Evolutionary conservation across 495 filamentous ascomycete species (phyloP).

Genomic region (Lasiosphaeriaceae sp.): DNA sequence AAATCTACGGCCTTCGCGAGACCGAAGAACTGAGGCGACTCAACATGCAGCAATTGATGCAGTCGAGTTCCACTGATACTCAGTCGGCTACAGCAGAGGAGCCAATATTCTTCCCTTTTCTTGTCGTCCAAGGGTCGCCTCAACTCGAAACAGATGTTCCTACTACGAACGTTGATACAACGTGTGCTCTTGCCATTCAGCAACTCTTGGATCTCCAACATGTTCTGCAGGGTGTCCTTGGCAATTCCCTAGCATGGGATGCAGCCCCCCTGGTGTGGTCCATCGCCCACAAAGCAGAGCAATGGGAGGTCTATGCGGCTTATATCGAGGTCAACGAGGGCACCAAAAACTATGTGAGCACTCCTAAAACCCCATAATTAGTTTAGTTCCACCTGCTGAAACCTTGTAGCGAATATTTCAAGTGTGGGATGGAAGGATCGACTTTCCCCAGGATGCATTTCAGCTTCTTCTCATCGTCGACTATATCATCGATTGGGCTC

Average conservation of each 20-base stretch:
- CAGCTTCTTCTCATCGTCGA: constrained; percentile 33
- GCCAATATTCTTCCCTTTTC: neutral
- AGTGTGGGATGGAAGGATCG: constrained; percentile 5
- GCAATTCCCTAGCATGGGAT: neutral
- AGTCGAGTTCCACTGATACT: neutral
- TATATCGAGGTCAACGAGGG: neutral
- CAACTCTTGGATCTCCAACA: neutral
- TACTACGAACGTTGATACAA: neutral
- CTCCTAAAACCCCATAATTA: neutral
- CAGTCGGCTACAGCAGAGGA: neutral
- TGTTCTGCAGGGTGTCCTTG: neutral
- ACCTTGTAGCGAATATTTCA: neutral
- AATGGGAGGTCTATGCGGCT: neutral
- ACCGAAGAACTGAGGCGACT: neutral
- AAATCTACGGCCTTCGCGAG: neutral
- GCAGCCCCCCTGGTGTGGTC: neutral
- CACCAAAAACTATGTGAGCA: neutral
- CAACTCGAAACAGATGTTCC: neutral
- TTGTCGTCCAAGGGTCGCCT: neutral
- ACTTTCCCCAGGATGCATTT: constrained; percentile 20
- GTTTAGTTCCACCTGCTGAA: neutral
- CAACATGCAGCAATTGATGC: neutral
- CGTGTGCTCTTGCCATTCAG: neutral
- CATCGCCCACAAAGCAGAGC: neutral
- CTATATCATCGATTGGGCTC: constrained; percentile 35